Base-by-base conservation (phyloP, 2,329 filamentous ascomycete species). In the Sclerotinia spermophila region DNA sequence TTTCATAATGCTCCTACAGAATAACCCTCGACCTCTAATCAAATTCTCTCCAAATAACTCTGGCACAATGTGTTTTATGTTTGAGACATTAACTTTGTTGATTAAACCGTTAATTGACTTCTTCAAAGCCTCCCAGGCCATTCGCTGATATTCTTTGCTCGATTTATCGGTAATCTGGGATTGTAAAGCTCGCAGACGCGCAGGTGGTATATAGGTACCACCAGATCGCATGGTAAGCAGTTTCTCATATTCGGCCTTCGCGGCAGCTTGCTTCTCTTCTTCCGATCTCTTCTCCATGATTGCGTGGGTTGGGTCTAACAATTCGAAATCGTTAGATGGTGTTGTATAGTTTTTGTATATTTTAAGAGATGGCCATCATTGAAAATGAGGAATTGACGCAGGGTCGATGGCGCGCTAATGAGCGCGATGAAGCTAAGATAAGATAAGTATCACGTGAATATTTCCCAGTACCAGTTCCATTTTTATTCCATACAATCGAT, bases 51-150 rank as follows among this genome's bases (percentile, higher is more conserved):
- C 89, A 81, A 99, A 99, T 60, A 99, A 85, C 82, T 99, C 96
- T 2, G 95, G 95, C 35, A 98, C 94, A 73, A 99, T 97, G 79
- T 92, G 88, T 82, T 99, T 98, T 86, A 99, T 98, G 81, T 99
- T 99, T 45, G 92, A 93, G 70, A 95, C 92, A 82, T 98, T 98
- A 84, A 97, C 92, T 84, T 99, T 99, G 86, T 99, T 99, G 86
- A 99, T 97, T 75, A 99, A 84, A 77, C 96, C 96, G 80, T 99
- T 98, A 82, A 99, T 97, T 64, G 92, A 96, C 85, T 99, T 99
- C 84, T 99, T 99, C 78, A 99, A 84, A 19, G 95, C 95, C 82
- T 99, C 96, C 96, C 96, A 99, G 13, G 94, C 94, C 93, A 99
- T 97, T 77, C 96, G 92, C 86, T 98, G 96, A 80, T 97, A 98